Evolutionary conservation across 139 green algal genomes (phyloP), one percentile per base, ranked within the genome.

Genomic region (Chloropicon primus): DNA sequence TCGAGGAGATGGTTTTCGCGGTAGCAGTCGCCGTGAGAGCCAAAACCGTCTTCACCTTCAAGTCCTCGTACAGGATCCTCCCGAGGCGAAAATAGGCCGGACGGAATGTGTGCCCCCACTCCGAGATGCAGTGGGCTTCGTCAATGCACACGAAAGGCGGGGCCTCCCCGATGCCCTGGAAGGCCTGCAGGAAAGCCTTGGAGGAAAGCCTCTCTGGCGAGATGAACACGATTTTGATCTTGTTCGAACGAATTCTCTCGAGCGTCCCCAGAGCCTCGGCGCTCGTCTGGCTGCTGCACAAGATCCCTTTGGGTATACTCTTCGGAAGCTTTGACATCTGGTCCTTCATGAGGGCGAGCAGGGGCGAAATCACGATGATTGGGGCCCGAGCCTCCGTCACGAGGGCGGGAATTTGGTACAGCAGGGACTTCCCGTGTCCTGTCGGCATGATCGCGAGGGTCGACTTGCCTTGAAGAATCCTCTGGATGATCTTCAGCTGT

Each of bases 61-160:
- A 76, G 71, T 72, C 27, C 23, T 81, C 78, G 10, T 72, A 71
- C 54, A 98, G 84, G 74, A 94, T 77, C 23, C 80, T 78, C 1
- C 91, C 90, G 29, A 96, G 82, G 0, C 91, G 86, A 73, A 90
- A 89, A 82, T 96, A 96, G 23, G 90, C 87, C 1, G 93, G 90
- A 22, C 94, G 88, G 86, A 98, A 98, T 79, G 91, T 94, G 84
- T 97, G 92, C 24, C 93, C 95, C 94, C 94, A 96, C 84, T 97
- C 93, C n/a, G 90, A 86, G 26, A 97, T 86, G 78, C 94, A 98
- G 83, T 97, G 92, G 0, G 89, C 89, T 80, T 97, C 91, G 72
- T 96, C 92, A n/a, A 96, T 84, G 28, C 89, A 91, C 29, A 94
- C 84, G 54, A 89, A 82, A 1, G 80, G 79, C 2, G 73, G 73